Evolutionary conservation across 768 basidiomycete genomes (phyloP), one percentile per base, ranked within the genome.

Genomic region (Thelephora aurantiotincta): DNA sequence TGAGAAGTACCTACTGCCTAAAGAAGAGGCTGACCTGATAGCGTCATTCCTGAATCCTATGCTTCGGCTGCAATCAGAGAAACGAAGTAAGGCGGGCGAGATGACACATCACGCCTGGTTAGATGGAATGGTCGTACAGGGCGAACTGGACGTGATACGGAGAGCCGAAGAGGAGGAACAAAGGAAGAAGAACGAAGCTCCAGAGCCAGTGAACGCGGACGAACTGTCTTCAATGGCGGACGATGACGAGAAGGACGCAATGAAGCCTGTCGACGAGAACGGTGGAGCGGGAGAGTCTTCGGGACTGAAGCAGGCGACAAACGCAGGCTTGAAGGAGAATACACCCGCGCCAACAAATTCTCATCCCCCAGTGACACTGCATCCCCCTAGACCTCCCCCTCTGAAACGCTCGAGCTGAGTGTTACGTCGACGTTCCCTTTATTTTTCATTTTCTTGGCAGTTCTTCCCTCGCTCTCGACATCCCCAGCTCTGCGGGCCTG

Each of bases 1-100:
- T 57, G 93, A 99, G 71, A 98, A 99, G 68, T 98, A 98, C 66
- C 77, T 96, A 48, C 90, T 99, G 59, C 80, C 89, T 1, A 74
- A 76, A 44, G 65, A 73, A 4, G 91, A 93, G 45, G 88, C 94
- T 1, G 84, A 87, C 37, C 68, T 75, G 35, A 80, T 97, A 51
- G 74, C 82, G 2, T 72, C 77, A 1, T 93, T 96, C 72, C 68
- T 94, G 12, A 71, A 69, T 11, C 92, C 92, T 3, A 96, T 98
- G 94, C 71, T 99, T 7, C 72, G 86, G 23, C 75, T 96, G 16
- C 78, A 84, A 56, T 86, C 93, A 0, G 91, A 93, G 52, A 81
- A 85, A 55, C 78, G 94, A 22, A 91, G 92, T 0, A 82, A 80
- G 50, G 93, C 94, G 0, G 65, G 71, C n/a, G 92, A 96, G 51